Conservation (phyloP, 2,329 filamentous ascomycete genomes). For the Harringtonia aguacate region DNA sequence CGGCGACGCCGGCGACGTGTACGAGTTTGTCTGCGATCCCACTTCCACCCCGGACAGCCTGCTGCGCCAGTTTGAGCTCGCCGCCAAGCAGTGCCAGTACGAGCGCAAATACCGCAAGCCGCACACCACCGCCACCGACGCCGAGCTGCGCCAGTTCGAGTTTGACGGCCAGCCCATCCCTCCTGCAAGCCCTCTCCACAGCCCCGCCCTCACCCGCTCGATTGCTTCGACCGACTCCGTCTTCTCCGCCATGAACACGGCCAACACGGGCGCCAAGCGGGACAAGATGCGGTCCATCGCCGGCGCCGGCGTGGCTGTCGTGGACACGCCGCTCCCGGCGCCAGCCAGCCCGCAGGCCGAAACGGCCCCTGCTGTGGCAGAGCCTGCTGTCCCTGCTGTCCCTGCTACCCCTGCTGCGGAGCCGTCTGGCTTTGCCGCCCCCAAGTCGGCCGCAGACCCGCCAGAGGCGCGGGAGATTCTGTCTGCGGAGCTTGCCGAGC, state of each 20-base stretch:
- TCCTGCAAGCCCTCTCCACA: slow-evolving; percentile 51
- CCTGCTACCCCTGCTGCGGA: not conserved
- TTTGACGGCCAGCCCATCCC: slow-evolving; percentile 60
- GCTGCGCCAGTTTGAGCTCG: slow-evolving; percentile 68
- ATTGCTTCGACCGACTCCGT: slow-evolving; percentile 49
- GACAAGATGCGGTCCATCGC: slow-evolving; percentile 5
- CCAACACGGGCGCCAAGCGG: slow-evolving; percentile 37
- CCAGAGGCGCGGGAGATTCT: slow-evolving; percentile 66
- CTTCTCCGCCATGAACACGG: slow-evolving; percentile 34
- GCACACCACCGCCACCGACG: slow-evolving; percentile 67
- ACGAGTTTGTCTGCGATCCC: slow-evolving; percentile 87
- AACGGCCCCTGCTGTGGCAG: slow-evolving; percentile 11
- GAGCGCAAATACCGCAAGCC: slow-evolving; percentile 85
- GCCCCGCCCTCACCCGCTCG: slow-evolving; percentile 42
- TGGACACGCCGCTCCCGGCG: slow-evolving; percentile 11
- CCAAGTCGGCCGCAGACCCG: slow-evolving; percentile 26
- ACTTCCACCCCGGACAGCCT: slow-evolving; percentile 40
- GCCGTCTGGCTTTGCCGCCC: too few species aligned
- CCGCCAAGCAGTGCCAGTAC: slow-evolving; percentile 91
- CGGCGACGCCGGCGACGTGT: slow-evolving; percentile 89
- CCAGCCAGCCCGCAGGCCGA: too few species aligned
- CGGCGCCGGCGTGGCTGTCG: slow-evolving; percentile 15
- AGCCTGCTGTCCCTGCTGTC: too few species aligned
- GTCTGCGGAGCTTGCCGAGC: slow-evolving; percentile 64
- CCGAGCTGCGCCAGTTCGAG: slow-evolving; percentile 72